These are phyloP conservation scores for Colletotrichum lindemuthianum DNA, from an alignment of 2,329 filamentous ascomycete genomes.

Conservation along the genomic window DNA sequence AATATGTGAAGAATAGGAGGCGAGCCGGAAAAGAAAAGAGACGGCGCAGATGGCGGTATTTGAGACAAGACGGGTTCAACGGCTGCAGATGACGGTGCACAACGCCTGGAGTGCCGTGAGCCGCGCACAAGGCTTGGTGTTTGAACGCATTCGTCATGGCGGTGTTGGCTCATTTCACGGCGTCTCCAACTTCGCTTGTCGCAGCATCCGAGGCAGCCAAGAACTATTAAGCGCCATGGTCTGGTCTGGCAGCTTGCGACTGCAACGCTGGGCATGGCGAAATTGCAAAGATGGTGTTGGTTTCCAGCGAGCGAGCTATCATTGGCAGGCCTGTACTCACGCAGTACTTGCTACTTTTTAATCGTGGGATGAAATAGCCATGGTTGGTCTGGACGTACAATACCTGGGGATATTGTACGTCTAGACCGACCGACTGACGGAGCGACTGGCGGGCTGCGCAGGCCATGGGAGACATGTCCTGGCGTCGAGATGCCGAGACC, in stretches of 20 bases:
- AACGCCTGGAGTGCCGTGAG: slow-evolving; percentile 14
- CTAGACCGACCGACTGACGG: too few relatives aligned
- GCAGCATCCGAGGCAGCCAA: slow-evolving; percentile 3
- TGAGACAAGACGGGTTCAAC: slow-evolving; percentile 7
- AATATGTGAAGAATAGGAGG: not conserved
- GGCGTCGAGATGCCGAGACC: slow-evolving; percentile 21
- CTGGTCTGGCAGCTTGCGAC: too few relatives aligned
- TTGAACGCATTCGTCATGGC: slow-evolving; percentile 13
- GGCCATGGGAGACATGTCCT: too few relatives aligned
- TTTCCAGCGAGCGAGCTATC: too few relatives aligned
- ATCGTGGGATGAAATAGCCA: too few relatives aligned
- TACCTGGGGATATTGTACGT: too few relatives aligned
- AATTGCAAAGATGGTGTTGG: too few relatives aligned
- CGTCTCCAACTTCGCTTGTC: slow-evolving; percentile 7
- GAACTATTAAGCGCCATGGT: slow-evolving; percentile 1
- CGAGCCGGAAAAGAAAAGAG: not conserved
- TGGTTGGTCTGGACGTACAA: too few relatives aligned
- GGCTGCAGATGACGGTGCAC: slow-evolving; percentile 11
- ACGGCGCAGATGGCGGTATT: slow-evolving; percentile 1
- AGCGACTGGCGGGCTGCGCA: too few relatives aligned
- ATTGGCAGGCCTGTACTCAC: too few relatives aligned
- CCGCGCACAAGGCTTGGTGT: slow-evolving; percentile 21
- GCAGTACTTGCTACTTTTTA: too few relatives aligned
- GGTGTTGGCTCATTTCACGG: slow-evolving; percentile 14
- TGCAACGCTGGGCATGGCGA: too few relatives aligned